Evolutionary conservation across 306 rosid species (phyloP).

Genomic region (Castanea mollissima): DNA sequence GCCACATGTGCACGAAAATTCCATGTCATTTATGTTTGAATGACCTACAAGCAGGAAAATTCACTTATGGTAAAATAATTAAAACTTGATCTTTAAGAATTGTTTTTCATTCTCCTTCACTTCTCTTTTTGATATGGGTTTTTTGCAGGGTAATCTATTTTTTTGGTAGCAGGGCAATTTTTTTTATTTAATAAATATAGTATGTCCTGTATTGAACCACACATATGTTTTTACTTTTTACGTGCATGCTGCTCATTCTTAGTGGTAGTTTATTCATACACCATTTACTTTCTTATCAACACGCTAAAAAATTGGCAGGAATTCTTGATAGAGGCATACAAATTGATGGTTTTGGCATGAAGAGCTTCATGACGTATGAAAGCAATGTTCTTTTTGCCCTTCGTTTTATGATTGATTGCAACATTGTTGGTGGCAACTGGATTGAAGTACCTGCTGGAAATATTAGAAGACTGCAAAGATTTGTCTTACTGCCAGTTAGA

Average conservation of each 20-base stretch:
- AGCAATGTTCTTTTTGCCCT: conserved; percentile 99
- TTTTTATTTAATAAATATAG: not conserved
- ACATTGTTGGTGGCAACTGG: conserved; percentile 97
- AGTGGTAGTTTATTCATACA: not conserved
- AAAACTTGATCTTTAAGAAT: not conserved
- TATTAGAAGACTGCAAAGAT: conserved; percentile 52
- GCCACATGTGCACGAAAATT: not conserved
- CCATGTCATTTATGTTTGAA: not conserved
- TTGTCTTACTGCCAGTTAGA: conserved; percentile 83
- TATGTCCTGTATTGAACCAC: conserved; percentile 9
- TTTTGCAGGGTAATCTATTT: not conserved
- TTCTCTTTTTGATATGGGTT: not conserved
- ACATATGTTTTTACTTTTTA: not conserved
- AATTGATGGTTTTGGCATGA: conserved; percentile 85
- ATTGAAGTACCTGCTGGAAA: conserved; percentile 83
- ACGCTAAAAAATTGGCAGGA: conserved; percentile 51
- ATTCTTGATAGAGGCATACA: conserved; percentile 95
- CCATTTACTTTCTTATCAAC: conserved; percentile 18
- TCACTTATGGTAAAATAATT: not conserved
- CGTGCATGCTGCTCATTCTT: conserved; percentile 13
- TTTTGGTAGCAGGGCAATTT: not conserved
- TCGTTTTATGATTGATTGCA: conserved; percentile 94
- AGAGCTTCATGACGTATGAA: conserved; percentile 90
- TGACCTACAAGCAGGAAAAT: not conserved
- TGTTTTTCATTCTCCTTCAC: not conserved